Evolutionary conservation across 2,329 filamentous ascomycete species (phyloP).

Genomic region (Kalmusia sp.): DNA sequence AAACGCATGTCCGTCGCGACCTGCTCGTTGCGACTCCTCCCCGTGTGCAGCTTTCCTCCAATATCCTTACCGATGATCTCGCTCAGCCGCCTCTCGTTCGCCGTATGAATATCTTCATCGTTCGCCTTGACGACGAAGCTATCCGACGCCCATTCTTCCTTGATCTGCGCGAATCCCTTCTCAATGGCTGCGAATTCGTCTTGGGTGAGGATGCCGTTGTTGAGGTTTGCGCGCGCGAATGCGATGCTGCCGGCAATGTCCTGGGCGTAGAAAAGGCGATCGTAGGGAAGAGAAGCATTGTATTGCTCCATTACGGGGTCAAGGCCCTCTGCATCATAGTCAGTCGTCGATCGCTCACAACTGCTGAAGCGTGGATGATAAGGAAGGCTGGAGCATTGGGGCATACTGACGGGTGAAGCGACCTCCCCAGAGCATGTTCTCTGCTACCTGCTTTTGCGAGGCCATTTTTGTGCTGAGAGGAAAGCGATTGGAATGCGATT

Average conservation of each 20-base stretch:
- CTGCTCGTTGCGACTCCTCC: conserved; percentile 87
- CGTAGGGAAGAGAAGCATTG: conserved; percentile 82
- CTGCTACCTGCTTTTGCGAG: conserved; percentile 44
- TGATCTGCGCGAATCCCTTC: conserved; percentile 68
- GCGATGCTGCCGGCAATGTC: conserved; percentile 83
- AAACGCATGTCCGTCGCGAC: conserved; percentile 89
- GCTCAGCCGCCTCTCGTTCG: conserved; percentile 63
- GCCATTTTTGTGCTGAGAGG: conserved; percentile 30
- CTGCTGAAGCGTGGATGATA: background rate
- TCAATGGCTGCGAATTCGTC: conserved; percentile 79
- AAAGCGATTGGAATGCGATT: background rate
- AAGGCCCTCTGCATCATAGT: conserved; percentile 66
- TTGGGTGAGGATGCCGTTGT: conserved; percentile 74
- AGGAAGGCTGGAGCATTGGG: conserved; percentile 14
- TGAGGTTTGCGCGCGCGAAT: conserved; percentile 80
- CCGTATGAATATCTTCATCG: conserved; percentile 63
- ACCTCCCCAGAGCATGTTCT: conserved; percentile 49
- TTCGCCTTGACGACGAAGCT: conserved; percentile 57
- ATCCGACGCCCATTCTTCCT: conserved; percentile 56
- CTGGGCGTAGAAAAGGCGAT: conserved; percentile 78
- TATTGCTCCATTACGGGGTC: conserved; percentile 88
- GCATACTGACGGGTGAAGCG: conserved; percentile 40
- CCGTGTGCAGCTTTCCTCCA: conserved; percentile 89
- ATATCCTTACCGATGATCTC: conserved; percentile 88
- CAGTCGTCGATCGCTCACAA: background rate